phyloP scores from a whole-genome alignment of 768 basidiomycete species.

The Boletus rubroflammeus region DNA sequence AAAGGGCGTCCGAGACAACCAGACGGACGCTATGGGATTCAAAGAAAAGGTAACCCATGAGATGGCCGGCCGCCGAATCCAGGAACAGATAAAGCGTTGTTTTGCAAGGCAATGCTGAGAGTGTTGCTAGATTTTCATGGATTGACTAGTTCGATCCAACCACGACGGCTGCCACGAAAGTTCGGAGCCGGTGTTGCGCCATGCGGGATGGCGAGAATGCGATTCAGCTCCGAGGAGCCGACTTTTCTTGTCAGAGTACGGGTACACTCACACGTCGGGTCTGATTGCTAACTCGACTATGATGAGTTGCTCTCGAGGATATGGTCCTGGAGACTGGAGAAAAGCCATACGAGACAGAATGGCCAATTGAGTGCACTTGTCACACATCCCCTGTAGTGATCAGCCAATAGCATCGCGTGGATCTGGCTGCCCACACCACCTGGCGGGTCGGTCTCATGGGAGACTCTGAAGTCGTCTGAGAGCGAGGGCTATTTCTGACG shows the following conservation, averaged over 20 bases:
- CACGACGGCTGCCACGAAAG: neutral
- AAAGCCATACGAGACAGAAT: neutral
- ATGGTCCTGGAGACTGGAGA: neutral
- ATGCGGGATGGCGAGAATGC: neutral
- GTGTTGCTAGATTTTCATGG: neutral
- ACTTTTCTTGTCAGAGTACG: neutral
- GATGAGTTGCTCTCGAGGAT: neutral
- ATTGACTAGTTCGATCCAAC: too few species aligned
- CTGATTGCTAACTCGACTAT: neutral
- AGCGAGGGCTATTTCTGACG: conserved; percentile 11
- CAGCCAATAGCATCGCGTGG: neutral
- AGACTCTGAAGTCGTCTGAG: conserved; percentile 1
- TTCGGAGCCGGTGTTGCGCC: too few species aligned
- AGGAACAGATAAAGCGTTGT: neutral
- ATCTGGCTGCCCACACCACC: neutral
- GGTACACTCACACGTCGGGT: neutral
- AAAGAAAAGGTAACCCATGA: neutral
- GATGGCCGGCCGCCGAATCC: neutral
- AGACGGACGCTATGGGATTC: neutral
- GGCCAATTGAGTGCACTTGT: conserved; percentile 1
- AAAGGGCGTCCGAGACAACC: neutral
- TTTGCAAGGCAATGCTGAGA: neutral
- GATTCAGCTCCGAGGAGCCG: neutral
- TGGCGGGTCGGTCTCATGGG: neutral
- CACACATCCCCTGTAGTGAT: conserved; percentile 7